Conservation (phyloP, 305 asterid genomes). For the Fraxinus latifolia region DNA sequence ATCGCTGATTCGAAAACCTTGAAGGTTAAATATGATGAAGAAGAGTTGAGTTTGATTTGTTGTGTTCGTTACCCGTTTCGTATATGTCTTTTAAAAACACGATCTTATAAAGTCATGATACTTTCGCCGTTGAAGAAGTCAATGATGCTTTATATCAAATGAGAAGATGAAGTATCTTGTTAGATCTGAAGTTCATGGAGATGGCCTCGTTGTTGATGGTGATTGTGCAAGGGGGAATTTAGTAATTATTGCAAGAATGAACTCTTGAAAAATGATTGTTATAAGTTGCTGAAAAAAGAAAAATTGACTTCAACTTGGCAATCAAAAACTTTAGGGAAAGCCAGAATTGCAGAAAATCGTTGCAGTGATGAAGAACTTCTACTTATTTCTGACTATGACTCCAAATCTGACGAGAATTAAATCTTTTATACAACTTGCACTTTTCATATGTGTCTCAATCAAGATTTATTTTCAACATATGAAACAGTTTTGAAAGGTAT, state of each 20-base stretch:
- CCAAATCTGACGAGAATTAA: neutral
- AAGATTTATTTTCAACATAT: too few relatives aligned
- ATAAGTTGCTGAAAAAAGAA: neutral
- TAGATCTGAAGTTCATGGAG: neutral
- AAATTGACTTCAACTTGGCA: too few relatives aligned
- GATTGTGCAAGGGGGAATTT: neutral
- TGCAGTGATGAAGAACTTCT: neutral
- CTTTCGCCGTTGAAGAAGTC: neutral
- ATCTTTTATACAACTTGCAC: neutral
- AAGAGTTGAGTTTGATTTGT: neutral
- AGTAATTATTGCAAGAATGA: neutral
- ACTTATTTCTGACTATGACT: neutral
- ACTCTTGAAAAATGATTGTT: neutral
- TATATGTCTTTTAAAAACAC: too few relatives aligned
- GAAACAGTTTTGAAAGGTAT: neutral
- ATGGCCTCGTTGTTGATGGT: neutral
- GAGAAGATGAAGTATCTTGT: neutral
- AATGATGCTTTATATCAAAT: neutral
- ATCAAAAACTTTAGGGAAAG: too few relatives aligned
- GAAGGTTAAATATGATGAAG: neutral
- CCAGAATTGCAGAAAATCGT: too few relatives aligned
- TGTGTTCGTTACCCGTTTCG: neutral
- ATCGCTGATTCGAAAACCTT: neutral
- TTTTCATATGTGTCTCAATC: neutral
- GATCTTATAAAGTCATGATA: neutral